Conservation (phyloP, 495 filamentous ascomycete species). For the Penicillium riverlandense region DNA sequence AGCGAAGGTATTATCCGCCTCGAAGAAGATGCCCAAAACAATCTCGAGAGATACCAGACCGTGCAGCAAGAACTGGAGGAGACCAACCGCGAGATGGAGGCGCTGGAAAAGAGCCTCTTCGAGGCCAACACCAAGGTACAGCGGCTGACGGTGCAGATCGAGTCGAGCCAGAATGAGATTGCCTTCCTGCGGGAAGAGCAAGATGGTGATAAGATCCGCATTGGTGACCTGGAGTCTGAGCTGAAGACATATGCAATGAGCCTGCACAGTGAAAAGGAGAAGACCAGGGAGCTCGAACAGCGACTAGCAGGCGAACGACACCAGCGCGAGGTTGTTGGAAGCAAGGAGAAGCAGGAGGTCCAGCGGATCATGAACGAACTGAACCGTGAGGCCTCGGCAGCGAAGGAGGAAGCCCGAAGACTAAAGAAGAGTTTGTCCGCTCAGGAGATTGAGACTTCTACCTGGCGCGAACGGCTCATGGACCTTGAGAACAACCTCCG, state of each 20-base stretch:
- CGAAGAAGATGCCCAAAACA: slow-evolving; percentile 75
- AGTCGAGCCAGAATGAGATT: slow-evolving; percentile 89
- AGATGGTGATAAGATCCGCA: slow-evolving; percentile 96
- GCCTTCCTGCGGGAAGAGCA: slow-evolving; percentile 94
- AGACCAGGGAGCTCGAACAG: slow-evolving; percentile 68
- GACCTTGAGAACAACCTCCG: slow-evolving; percentile 85
- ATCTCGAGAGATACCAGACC: slow-evolving; percentile 59
- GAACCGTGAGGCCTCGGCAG: slow-evolving; percentile 67
- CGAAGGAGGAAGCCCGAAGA: slow-evolving; percentile 80
- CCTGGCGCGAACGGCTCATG: slow-evolving; percentile 81
- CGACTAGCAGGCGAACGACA: slow-evolving; percentile 70
- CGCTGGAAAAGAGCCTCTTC: slow-evolving; percentile 64
- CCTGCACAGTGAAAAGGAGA: slow-evolving; percentile 75
- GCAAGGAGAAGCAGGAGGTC: slow-evolving; percentile 81
- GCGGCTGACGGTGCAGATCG: slow-evolving; percentile 79
- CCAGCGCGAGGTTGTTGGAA: slow-evolving; percentile 79
- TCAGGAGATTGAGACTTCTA: slow-evolving; percentile 78
- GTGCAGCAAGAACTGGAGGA: slow-evolving; percentile 69
- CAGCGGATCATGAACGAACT: slow-evolving; percentile 76
- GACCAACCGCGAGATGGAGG: slow-evolving; percentile 69
- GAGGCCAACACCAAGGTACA: slow-evolving; percentile 81
- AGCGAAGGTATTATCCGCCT: slow-evolving; percentile 77
- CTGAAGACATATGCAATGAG: slow-evolving; percentile 65
- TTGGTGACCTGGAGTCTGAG: slow-evolving; percentile 80
- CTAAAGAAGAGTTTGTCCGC: slow-evolving; percentile 74